Evolutionary conservation across 2,329 filamentous ascomycete species (phyloP), one percentile per base, ranked within the genome.

Genomic region (Penicillium sp.): DNA sequence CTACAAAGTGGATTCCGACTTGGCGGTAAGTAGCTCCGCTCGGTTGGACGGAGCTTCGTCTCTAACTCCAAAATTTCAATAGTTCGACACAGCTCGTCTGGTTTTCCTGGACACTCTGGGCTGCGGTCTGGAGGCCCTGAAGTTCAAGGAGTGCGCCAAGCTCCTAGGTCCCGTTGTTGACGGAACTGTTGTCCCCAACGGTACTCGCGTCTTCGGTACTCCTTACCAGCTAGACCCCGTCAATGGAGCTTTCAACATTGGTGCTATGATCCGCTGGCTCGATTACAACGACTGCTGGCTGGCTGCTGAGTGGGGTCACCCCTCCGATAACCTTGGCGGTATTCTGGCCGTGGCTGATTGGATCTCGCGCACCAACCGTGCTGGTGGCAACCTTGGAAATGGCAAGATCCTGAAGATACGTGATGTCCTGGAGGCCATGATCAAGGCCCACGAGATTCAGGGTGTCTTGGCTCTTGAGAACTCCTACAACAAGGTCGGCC

Each of bases 251-350:
- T 97, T 99, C 85, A 97, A 97, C 83, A 97, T 99, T 67, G 94
- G 94, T 67, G 89, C 94, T 69, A 96, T 96, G 88, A 96, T 99
- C 79, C 85, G 94, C 72, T 99, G 94, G 94, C 85, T 99, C 69
- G 94, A 99, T 81, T 99, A 97, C 85, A 99, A 99, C 76, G 94
- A 99, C 84, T 97, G 94, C 85, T 99, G 93, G 94, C 83, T 97
- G 61, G 94, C 93, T 42, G 94, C 94, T 53, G 94, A 99, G 80
- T 99, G 94, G 94, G 94, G 94, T 55, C 94, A 99, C 77, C 94
- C 94, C 58, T 97, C 92, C 4, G 94, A 99, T 81, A 99, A 99
- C 82, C 77, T 99, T 65, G 94, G 94, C 60, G 94, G 93, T 68
- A 99, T 99, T 72, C 85, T 99, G 59, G 91, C 93, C 44, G 92